Evolutionary conservation across 768 basidiomycete genomes (phyloP), one percentile per base, ranked within the genome.

Genomic region (Ramaria sp.): DNA sequence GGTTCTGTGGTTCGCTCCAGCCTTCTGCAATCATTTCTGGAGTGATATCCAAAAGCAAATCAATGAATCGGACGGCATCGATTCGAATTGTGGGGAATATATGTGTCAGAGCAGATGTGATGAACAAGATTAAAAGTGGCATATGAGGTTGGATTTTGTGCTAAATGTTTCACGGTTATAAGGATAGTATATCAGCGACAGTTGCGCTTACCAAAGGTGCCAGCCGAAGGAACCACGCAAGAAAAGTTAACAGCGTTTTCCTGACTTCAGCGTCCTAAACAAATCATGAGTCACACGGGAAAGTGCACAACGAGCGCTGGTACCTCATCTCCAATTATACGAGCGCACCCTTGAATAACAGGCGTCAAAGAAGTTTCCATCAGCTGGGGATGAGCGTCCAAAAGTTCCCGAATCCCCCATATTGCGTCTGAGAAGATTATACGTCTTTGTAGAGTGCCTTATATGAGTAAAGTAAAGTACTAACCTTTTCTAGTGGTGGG

Each of bases 61-160:
- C 78, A 41, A 97, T 67, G 60, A 91, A 80, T 12, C 83, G 81
- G 52, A 95, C 74, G 3, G 91, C 89, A 63, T 97, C 94, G 37
- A 97, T 77, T 15, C 92, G 79, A 57, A 97, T 91, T 66, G 95
- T 91, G 20, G 93, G 93, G 66, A 93, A 96, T 45, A 98, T 95
- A 61, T 94, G 88, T 0, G 90, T 93, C 65, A 94, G 85, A 0
- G 91, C 90, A 9, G 93, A 95, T 5, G 88, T 83, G 0, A 82
- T 81, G 65, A 93, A 95, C 15, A 98, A 78, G 22, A 97, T 72
- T 5, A 97, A 71, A 0, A 82, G 62, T 1, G 88, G 72, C 0
- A 85, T 73, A 63, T 96, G 89, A 4, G 94, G 92, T 0, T 71
- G 56, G 1, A 97, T 67, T 49, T 80, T 74, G 38, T 82, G 75